Conservation (phyloP, 1,284 basidiomycete genomes). For the Puccinia coronata region DNA sequence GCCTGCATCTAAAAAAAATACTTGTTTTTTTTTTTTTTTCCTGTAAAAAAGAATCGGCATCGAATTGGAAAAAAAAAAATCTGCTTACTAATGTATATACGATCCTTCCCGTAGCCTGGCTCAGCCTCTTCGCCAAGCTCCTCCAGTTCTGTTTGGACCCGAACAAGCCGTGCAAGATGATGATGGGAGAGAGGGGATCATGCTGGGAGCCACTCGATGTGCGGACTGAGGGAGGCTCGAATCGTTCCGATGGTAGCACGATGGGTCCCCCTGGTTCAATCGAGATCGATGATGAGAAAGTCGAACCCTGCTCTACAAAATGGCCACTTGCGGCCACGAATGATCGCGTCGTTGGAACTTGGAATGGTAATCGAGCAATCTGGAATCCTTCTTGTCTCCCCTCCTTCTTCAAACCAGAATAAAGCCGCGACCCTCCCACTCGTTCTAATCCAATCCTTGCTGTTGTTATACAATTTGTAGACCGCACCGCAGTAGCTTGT, state of each 20-base stretch:
- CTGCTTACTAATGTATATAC: constrained; percentile 37
- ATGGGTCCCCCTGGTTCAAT: neutral
- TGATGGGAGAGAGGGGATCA: neutral
- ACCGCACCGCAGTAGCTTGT: too few relatives aligned
- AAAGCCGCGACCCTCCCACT: too few relatives aligned
- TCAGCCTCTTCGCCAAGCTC: constrained; percentile 31
- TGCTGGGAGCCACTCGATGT: neutral
- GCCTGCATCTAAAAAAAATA: too few relatives aligned
- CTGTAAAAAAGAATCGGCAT: neutral
- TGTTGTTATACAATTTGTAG: too few relatives aligned
- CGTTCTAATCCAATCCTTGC: too few relatives aligned
- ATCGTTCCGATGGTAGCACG: constrained; percentile 27
- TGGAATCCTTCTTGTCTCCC: too few relatives aligned
- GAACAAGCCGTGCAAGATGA: constrained; percentile 50
- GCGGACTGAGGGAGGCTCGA: constrained; percentile 18
- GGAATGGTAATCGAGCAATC: too few relatives aligned
- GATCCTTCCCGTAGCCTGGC: neutral
- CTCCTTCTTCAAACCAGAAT: too few relatives aligned
- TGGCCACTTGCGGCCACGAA: too few relatives aligned
- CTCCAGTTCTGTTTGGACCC: constrained; percentile 50
- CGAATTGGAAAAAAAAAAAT: neutral
- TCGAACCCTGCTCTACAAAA: too few relatives aligned
- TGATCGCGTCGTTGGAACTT: too few relatives aligned
- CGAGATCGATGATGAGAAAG: neutral
- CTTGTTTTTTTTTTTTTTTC: too few relatives aligned